Evolutionary conservation across 129 eudicot species (phyloP).

Genomic region (Glebionis coronaria): DNA sequence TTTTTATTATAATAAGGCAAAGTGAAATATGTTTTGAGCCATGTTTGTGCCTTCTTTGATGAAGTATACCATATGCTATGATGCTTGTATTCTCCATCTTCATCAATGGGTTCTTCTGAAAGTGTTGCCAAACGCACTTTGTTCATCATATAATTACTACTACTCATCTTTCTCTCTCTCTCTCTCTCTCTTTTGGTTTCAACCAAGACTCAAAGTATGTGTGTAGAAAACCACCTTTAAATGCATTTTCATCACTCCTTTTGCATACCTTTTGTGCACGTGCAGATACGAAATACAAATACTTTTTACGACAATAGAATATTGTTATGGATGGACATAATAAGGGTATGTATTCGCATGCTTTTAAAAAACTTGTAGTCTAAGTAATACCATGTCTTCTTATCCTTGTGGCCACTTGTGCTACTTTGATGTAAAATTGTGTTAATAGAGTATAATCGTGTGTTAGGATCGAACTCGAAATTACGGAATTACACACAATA

Average conservation of each 20-base stretch:
- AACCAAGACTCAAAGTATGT: slow-evolving; percentile 24
- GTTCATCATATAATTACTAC: slow-evolving; percentile 26
- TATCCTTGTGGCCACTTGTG: too few species aligned
- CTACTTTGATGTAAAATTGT: too few species aligned
- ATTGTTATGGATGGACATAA: neutral
- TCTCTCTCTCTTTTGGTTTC: slow-evolving; percentile 14
- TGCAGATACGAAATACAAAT: slow-evolving; percentile 10
- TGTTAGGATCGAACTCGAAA: too few species aligned
- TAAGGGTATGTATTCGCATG: neutral
- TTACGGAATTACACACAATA: too few species aligned
- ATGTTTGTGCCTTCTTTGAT: slow-evolving; percentile 48
- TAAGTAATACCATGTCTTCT: too few species aligned
- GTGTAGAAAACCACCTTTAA: slow-evolving; percentile 29
- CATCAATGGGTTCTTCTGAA: slow-evolving; percentile 79
- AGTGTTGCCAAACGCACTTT: slow-evolving; percentile 67
- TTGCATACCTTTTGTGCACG: slow-evolving; percentile 36
- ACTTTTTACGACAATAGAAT: neutral
- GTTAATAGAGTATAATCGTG: too few species aligned
- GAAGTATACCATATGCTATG: slow-evolving; percentile 34
- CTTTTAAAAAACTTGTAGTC: too few species aligned
- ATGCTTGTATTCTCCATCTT: slow-evolving; percentile 40
- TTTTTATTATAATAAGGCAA: slow-evolving; percentile 52
- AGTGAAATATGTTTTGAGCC: slow-evolving; percentile 62
- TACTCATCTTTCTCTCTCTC: slow-evolving; percentile 20
- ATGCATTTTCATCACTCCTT: slow-evolving; percentile 27